phyloP scores from a whole-genome alignment of 768 basidiomycete species.

The Tricholoma hemisulphureum region DNA sequence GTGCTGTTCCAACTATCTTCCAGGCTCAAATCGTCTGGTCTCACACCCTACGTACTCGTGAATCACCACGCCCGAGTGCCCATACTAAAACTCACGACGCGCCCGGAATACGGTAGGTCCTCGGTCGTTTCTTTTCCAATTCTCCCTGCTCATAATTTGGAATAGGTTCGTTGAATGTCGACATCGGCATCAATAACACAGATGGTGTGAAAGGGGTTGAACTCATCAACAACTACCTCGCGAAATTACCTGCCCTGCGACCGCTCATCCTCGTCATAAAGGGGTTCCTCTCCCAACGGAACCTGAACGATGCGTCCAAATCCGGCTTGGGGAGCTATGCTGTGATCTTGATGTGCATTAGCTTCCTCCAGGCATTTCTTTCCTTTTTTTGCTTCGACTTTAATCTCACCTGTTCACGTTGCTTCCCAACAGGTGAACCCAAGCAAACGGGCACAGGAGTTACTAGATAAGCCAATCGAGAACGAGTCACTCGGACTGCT shows the following conservation, averaged over 20 bases:
- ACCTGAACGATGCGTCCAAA: slow-evolving; percentile 61
- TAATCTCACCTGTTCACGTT: neutral
- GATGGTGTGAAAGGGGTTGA: slow-evolving; percentile 54
- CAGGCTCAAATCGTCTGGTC: slow-evolving; percentile 40
- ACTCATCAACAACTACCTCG: slow-evolving; percentile 52
- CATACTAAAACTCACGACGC: slow-evolving; percentile 58
- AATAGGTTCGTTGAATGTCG: slow-evolving; percentile 56
- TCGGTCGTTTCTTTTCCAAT: neutral
- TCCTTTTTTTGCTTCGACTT: neutral
- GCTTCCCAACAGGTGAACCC: slow-evolving; percentile 53
- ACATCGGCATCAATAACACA: slow-evolving; percentile 64
- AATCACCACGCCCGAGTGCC: slow-evolving; percentile 47
- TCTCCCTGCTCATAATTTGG: neutral
- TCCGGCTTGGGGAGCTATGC: slow-evolving; percentile 69
- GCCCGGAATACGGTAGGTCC: slow-evolving; percentile 35
- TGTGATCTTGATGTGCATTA: slow-evolving; percentile 60
- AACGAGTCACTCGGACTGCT: slow-evolving; percentile 56
- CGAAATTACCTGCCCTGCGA: slow-evolving; percentile 54
- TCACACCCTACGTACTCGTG: slow-evolving; percentile 39
- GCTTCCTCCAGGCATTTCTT: slow-evolving; percentile 56
- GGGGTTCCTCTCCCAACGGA: slow-evolving; percentile 53
- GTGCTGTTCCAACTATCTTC: slow-evolving; percentile 47
- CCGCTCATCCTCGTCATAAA: slow-evolving; percentile 65
- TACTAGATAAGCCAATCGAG: slow-evolving; percentile 44
- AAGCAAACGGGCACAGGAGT: slow-evolving; percentile 45